Evolutionary conservation across 1,284 basidiomycete genomes (phyloP), one percentile per base, ranked within the genome.

Genomic region (Fomitopsis pinicola): DNA sequence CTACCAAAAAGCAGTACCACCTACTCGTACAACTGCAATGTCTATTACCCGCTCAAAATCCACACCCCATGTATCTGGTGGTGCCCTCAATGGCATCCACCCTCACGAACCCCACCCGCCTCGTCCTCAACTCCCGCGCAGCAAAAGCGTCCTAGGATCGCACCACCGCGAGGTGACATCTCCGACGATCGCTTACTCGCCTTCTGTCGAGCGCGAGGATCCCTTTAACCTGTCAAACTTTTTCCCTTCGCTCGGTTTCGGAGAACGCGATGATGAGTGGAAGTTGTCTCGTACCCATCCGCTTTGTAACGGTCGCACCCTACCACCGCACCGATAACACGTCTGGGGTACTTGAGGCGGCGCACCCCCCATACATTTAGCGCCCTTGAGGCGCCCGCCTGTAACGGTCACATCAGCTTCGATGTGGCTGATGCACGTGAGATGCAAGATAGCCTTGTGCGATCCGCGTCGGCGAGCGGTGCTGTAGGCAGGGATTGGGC

Each of bases 171-270:
- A 57, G 33, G 56, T 61, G 17, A 54, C 61, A 35, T 64, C 65
- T 57, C 65, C 54, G 62, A 62, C 55, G 59, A 63, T 63, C 58
- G 65, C 59, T 60, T 61, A 56, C 36, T 46, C 45, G 19, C 45
- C 45, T 14, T 46, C 45, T 26, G 58, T 26, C 26, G 62, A 68
- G 58, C 57, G 64, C 44, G 77, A 78, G 59, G 81, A 84, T 64
- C 78, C 82, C 7, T 84, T 83, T 73, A 81, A 71, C 67, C 73
- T 84, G 59, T 70, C 71, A 22, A 78, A 77, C 14, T 84, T 84
- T 73, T 83, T 83, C 70, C 82, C 83, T 5, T 68, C 75, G 28
- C 64, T 72, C 36, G 61, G 68, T 35, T 65, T 64, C 53, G 66
- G 59, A 55, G 64, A 61, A n/a, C 55, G 55, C 44, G 55, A 38